Percentiles rank a stretch among this genome's conserved stretches.
phyloP scores from a whole-genome alignment of 75 land plant species.

The Pseudotsuga menziesii region DNA sequence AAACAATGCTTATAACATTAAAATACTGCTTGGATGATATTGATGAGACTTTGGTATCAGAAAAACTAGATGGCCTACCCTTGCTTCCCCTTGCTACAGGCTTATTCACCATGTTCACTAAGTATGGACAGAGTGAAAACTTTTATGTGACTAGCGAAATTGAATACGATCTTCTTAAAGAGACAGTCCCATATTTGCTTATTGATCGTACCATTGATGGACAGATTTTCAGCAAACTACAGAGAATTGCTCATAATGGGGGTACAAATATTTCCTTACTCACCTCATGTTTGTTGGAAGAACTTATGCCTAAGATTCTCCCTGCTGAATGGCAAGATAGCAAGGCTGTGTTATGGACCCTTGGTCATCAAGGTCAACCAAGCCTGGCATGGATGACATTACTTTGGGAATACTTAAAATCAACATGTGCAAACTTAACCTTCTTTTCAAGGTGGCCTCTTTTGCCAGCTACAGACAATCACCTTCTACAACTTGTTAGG shows the following conservation, averaged over 20 bases:
- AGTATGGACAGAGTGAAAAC: conserved; percentile 51
- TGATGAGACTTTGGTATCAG: conserved; percentile 20
- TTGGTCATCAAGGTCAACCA: conserved; percentile 62
- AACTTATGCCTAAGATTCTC: conserved; percentile 58
- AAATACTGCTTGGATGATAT: conserved; percentile 84
- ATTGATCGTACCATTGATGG: conserved; percentile 46
- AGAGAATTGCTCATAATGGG: conserved; percentile 49
- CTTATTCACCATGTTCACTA: conserved; percentile 45
- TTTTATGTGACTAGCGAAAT: conserved; percentile 49
- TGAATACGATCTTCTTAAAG: conserved; percentile 72
- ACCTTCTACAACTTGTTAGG: conserved; percentile 50
- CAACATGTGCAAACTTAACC: conserved; percentile 57
- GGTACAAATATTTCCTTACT: conserved; percentile 51
- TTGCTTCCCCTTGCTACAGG: conserved; percentile 80
- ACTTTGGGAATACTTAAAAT: conserved; percentile 69
- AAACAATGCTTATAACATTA: conserved; percentile 52
- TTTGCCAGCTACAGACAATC: conserved; percentile 58
- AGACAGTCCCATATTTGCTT: conserved; percentile 61
- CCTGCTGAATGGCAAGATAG: conserved; percentile 79
- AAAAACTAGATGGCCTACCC: conserved; percentile 63
- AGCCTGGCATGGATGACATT: conserved; percentile 73
- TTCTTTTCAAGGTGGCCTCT: conserved; percentile 80
- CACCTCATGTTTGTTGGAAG: conserved; percentile 57
- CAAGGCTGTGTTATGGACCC: conserved; percentile 57
- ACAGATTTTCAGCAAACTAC: conserved; percentile 43